phyloP scores from a whole-genome alignment of 805 yeast genomes.

The Kurtzmaniella fragi region DNA sequence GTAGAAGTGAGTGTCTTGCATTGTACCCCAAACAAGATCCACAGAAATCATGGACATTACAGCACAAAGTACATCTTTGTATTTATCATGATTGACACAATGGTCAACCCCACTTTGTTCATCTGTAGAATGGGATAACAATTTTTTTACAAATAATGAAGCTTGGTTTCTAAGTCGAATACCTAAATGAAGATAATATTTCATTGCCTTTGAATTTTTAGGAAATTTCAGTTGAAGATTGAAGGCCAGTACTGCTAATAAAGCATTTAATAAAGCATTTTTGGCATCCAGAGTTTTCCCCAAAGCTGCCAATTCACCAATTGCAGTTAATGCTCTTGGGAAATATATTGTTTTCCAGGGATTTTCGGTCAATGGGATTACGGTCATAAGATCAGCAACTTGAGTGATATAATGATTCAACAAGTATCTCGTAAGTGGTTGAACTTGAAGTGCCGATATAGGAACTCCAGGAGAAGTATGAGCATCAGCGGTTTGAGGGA shows the following conservation, averaged over 20 bases:
- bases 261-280: conserved; percentile 71
- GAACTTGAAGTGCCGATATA: conserved; percentile 55
- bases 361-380: conserved; percentile 63
- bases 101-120: conserved; percentile 37
- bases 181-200: conserved; percentile 67
- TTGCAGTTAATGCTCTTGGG: conserved; percentile 75
- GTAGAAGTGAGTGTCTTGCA: conserved; percentile 78
- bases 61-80: conserved; percentile 80
- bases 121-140: conserved; percentile 33
- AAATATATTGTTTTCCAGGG: conserved; percentile 89
- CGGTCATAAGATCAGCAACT: conserved; percentile 78
- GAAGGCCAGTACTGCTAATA: conserved; percentile 78
- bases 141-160: conserved; percentile 55
- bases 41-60: conserved; percentile 82
- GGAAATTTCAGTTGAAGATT: conserved; percentile 69
- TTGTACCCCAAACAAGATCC: conserved; percentile 87
- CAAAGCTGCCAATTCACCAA: conserved; percentile 72
- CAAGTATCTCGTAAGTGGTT: conserved; percentile 67
- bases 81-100: conserved; percentile 52
- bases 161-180: conserved; percentile 74
- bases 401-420: conserved; percentile 66
- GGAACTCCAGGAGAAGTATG: conserved; percentile 39
- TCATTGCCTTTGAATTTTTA: conserved; percentile 61
- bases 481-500: conserved; percentile 18
- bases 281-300: conserved; percentile 75